Percentiles rank a stretch among this genome's conserved stretches.
These are phyloP conservation scores for Xenosphaeropsis pyriputrescens DNA, from an alignment of 2,329 filamentous ascomycete genomes.

Conservation along the genomic window DNA sequence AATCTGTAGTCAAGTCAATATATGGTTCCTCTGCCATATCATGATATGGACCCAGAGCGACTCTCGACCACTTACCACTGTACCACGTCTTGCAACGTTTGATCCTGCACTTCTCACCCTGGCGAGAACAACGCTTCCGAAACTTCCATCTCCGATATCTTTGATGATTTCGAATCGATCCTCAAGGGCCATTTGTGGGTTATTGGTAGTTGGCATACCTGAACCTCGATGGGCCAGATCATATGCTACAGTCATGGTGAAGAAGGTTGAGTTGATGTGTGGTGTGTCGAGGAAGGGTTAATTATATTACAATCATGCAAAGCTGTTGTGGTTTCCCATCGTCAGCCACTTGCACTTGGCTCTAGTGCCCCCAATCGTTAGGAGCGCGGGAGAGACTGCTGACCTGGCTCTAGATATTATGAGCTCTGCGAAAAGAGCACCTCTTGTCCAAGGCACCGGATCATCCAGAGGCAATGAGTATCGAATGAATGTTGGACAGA, in stretches of 20 bases:
- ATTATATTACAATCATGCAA: constrained; percentile 2
- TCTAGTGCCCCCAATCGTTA: background rate
- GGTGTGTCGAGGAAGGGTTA: background rate
- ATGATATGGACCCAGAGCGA: too few species aligned
- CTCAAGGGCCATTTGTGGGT: constrained; percentile 51
- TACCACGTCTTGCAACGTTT: constrained; percentile 76
- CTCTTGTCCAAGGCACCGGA: constrained; percentile 11
- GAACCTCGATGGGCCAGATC: constrained; percentile 59
- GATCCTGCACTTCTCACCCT: constrained; percentile 84
- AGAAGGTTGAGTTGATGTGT: background rate
- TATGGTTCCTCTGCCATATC: constrained; percentile 2
- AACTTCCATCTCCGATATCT: constrained; percentile 97
- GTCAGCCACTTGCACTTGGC: constrained; percentile 1
- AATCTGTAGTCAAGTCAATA: constrained; percentile 40
- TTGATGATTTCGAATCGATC: constrained; percentile 95
- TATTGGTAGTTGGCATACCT: constrained; percentile 32
- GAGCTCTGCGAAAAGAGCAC: constrained; percentile 17
- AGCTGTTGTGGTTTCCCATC: constrained; percentile 1
- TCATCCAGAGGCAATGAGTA: constrained; percentile 14
- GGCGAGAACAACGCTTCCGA: constrained; percentile 87
- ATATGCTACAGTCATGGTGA: constrained; percentile 61
- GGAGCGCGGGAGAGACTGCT: constrained; percentile 2
- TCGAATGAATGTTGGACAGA: constrained; percentile 1
- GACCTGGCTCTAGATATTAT: constrained; percentile 9
- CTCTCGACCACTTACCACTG: constrained; percentile 53